Evolutionary conservation across 1,284 basidiomycete genomes (phyloP), one percentile per base, ranked within the genome.

Genomic region (Lentinula novae-zelandiae): DNA sequence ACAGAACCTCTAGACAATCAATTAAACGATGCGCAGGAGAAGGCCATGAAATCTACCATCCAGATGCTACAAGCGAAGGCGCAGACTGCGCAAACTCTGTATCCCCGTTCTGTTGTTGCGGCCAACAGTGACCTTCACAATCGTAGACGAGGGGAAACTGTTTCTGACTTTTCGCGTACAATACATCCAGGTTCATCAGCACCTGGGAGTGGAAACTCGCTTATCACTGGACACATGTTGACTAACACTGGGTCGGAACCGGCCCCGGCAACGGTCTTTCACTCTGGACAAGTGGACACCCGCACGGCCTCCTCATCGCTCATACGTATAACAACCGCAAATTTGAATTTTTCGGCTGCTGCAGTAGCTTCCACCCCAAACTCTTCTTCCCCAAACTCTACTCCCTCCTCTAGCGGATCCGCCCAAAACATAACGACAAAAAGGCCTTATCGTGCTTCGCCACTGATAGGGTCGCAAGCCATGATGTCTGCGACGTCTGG

Each of bases 251-350:
- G 31, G 5, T 50, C 22, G 49, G 49, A 50, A 31, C 49, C 49
- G 44, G 44, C 44, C 9, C 44, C 44, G 44, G 44, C 44, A 7
- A 46, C 22, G 44, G 17, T 46, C 44, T 22, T 46, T 20, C 8
- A 46, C 10, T 46, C 44, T 46, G 44, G 8, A 22, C 44, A 20
- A 46, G 15, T 46, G 44, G 44, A 20, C n/a, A 46, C 6, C 9
- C 38, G 54, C 39, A 40, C 54, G 40, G 20, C 48, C 12, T 36
- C 46, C 7, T 48, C 44, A 36, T 48, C 48, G 5, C 49, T 42
- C 27, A 58, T 58, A 51, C 57, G 57, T 17, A 44, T 58, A 10
- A 53, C 57, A 15, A 58, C 57, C 15, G n/a, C 57, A n/a, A 42
- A 58, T 53, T 46, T 58, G 27, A 44, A 52, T 44, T 52, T 34